These are phyloP conservation scores for Trichocladium uniseriatum DNA, from an alignment of 495 filamentous ascomycete species.

Conservation along the genomic window DNA sequence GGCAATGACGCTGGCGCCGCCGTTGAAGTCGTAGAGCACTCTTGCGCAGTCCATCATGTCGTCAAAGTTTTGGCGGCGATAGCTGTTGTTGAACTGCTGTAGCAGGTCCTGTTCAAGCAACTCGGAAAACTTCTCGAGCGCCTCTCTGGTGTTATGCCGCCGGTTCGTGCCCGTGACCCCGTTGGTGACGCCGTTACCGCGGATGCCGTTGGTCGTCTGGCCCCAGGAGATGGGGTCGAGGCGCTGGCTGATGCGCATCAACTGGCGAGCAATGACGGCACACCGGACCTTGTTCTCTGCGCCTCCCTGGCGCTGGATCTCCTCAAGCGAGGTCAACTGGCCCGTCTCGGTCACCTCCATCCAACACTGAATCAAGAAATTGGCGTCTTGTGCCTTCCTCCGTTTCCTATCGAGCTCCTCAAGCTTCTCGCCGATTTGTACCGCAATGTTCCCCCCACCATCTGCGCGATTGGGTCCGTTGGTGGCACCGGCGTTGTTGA, in stretches of 20 bases:
- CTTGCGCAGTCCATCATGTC: conserved; percentile 94
- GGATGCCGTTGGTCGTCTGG: conserved; percentile 44
- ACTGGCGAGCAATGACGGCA: conserved; percentile 79
- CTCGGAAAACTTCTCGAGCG: conserved; percentile 95
- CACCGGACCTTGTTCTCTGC: conserved; percentile 82
- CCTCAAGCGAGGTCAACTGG: conserved; percentile 68
- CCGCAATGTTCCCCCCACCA: conserved; percentile 68
- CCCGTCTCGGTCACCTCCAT: conserved; percentile 81
- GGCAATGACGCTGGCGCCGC: conserved; percentile 85
- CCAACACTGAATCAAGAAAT: conserved; percentile 94
- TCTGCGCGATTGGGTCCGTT: conserved; percentile 45
- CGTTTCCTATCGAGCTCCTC: conserved; percentile 92
- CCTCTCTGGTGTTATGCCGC: conserved; percentile 65
- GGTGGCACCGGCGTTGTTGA: conserved; percentile 46
- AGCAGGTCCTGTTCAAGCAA: conserved; percentile 90
- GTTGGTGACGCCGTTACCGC: conserved; percentile 47
- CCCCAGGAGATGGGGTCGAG: conserved; percentile 67
- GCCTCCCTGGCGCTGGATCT: conserved; percentile 65
- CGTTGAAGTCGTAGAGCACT: conserved; percentile 91
- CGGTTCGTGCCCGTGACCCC: conserved; percentile 32
- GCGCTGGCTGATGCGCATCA: conserved; percentile 78
- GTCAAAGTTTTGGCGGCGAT: conserved; percentile 85
- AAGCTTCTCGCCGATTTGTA: conserved; percentile 88
- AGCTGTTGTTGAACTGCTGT: conserved; percentile 94
- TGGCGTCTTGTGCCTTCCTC: conserved; percentile 81